These are phyloP conservation scores for Agapanthus africanus DNA, from an alignment of 106 monocot species.

Conservation along the genomic window DNA sequence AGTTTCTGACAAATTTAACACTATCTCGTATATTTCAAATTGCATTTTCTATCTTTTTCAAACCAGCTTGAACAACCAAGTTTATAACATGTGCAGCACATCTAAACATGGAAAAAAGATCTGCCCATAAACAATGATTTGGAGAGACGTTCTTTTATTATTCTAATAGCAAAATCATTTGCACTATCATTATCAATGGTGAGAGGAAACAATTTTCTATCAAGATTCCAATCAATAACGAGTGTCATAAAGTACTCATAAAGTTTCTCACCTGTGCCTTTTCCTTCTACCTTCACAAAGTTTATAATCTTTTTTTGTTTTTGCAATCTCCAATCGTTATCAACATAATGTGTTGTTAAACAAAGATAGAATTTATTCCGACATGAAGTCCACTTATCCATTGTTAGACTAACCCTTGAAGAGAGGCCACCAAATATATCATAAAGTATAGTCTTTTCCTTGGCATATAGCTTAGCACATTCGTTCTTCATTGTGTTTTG, in stretches of 20 bases:
- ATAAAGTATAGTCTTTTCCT: not conserved
- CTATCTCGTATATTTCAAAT: not conserved
- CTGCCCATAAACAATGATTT: not conserved
- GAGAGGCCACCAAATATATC: not conserved
- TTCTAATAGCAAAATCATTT: not conserved
- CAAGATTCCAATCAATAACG: not conserved
- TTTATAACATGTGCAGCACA: not conserved
- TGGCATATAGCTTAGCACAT: not conserved
- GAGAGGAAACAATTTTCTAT: not conserved
- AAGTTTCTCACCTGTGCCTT: not conserved
- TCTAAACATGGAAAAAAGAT: not conserved
- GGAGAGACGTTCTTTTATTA: not conserved
- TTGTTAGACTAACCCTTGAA: not conserved
- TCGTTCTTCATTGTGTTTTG: not conserved
- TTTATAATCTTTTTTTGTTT: not conserved
- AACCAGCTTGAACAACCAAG: not conserved
- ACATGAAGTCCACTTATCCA: not conserved
- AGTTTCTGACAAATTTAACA: not conserved
- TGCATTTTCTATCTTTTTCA: not conserved
- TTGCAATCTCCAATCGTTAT: not conserved
- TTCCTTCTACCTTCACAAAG: not conserved
- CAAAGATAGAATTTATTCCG: not conserved
- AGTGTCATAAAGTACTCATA: not conserved
- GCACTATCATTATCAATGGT: not conserved
- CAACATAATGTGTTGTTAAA: not conserved